phyloP scores from a whole-genome alignment of 768 basidiomycete genomes.

The Suillus tomentosus region DNA sequence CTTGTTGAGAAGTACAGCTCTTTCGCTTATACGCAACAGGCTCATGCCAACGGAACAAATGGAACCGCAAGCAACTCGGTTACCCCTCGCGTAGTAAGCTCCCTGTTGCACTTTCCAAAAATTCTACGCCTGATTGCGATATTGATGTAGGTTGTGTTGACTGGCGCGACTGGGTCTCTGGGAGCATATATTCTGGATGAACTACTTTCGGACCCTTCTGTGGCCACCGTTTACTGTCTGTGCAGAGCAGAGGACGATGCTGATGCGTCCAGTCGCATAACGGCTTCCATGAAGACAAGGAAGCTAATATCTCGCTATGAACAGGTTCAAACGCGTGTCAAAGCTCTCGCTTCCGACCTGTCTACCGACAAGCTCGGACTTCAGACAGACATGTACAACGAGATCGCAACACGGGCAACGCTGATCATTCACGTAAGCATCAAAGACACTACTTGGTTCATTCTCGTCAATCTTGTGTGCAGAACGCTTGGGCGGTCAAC shows the following conservation, averaged over 20 bases:
- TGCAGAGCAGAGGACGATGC: conserved; percentile 49
- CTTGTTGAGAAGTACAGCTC: conserved; percentile 46
- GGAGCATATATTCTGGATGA: conserved; percentile 55
- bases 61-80: conserved; percentile 16
- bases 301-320: conserved; percentile 27
- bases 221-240: conserved; percentile 49
- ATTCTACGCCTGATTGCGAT: background rate
- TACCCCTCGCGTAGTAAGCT: background rate
- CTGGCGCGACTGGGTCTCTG: conserved; percentile 55
- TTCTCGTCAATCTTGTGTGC: background rate
- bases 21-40: conserved; percentile 12
- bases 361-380: conserved; percentile 44
- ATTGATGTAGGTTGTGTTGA: conserved; percentile 38
- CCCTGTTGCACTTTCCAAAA: conserved; percentile 19
- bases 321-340: conserved; percentile 30
- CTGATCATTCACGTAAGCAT: conserved; percentile 47
- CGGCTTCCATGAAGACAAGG: conserved; percentile 43
- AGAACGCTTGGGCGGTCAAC: conserved; percentile 63
- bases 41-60: conserved; percentile 13
- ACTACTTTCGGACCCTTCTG: conserved; percentile 37
- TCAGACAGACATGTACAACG: conserved; percentile 35
- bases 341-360: conserved; percentile 47
- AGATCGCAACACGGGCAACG: conserved; percentile 39
- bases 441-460: background rate
- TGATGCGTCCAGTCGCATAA: conserved; percentile 43